These are phyloP conservation scores for Nitzschia sp. DNA, from an alignment of 108 stramenopile species.

Conservation along the genomic window DNA sequence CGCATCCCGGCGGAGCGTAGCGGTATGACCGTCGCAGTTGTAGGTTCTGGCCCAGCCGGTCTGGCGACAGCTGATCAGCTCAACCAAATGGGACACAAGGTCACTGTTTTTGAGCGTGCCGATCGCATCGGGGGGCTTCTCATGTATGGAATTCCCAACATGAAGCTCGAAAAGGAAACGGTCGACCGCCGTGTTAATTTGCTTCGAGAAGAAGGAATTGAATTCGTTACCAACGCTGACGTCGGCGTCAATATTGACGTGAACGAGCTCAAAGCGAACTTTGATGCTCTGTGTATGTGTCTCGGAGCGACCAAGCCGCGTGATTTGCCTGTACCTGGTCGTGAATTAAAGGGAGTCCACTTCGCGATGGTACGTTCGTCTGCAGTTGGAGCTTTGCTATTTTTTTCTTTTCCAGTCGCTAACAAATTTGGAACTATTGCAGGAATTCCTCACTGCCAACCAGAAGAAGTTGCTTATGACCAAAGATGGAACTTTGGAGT, in stretches of 20 bases:
- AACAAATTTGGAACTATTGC: too few species aligned
- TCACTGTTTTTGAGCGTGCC: conserved; percentile 93
- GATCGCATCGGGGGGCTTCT: conserved; percentile 95
- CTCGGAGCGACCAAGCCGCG: conserved; percentile 94
- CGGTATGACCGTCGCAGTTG: conserved; percentile 94
- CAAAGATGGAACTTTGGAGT: conserved; percentile 91
- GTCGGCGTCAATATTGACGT: conserved; percentile 94
- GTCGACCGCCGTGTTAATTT: conserved; percentile 93
- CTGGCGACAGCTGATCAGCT: conserved; percentile 93
- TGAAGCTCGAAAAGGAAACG: conserved; percentile 97
- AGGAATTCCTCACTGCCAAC: conserved; percentile 96
- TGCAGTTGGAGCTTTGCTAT: too few species aligned
- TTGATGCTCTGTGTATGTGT: conserved; percentile 87
- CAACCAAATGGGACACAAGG: conserved; percentile 97
- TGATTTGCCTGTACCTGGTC: conserved; percentile 92
- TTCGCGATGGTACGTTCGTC: conserved; percentile 77
- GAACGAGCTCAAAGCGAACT: conserved; percentile 84
- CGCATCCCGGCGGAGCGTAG: conserved; percentile 88
- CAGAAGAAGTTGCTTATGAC: conserved; percentile 96
- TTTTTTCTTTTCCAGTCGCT: too few species aligned
- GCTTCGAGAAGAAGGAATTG: conserved; percentile 94
- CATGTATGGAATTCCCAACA: conserved; percentile 98
- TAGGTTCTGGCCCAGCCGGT: conserved; percentile 93
- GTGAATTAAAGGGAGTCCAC: conserved; percentile 91
- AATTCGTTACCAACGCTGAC: conserved; percentile 92